Evolutionary conservation across 2,329 filamentous ascomycete species (phyloP), one percentile per base, ranked within the genome.

Genomic region (Xylariaceae sp.): DNA sequence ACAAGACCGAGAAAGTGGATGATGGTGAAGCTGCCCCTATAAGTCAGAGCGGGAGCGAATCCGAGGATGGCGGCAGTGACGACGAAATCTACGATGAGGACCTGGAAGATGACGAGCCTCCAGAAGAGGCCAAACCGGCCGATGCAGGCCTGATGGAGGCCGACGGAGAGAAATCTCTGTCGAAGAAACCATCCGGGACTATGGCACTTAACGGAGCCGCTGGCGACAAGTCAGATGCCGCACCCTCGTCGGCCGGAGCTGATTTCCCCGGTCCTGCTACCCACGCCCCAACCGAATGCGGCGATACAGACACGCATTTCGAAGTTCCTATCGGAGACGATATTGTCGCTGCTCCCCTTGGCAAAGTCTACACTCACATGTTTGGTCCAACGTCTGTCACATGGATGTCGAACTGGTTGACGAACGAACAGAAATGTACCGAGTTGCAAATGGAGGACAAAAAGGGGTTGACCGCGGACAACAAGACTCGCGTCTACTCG

Each of bases 401-500:
- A 0, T 99, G 92, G 76, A 92, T 99, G 84, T 80, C 83, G 10
- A 94, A 91, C 69, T 97, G 91, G 82, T 79, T 99, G 50, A 81
- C 89, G 0, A 86, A 86, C 18, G 91, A 97, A 58, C 90, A 96
- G 71, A 97, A 96, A 72, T 94, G 90, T 50, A 81, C 82, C 3
- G 94, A 99, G n/a, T 74, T 97, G 30, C 87, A 90, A 63, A 87
- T 95, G 75, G 89, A 93, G 51, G 92, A 95, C 66, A 90, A 91
- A 70, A 88, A 88, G 68, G 91, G 89, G 0, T 75, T 95, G 23
- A 84, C 84, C 2, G 82, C 85, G 52, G 90, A 95, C 15, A 89
- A 87, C 74, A 89, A 87, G 71, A 82, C 82, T 2, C 84, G 92
- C 51, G 85, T 78, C 17, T 96, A 88, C 72, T 88, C 86, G 1